phyloP scores from a whole-genome alignment of 2,329 filamentous ascomycete species.

The Penicillium sp. region DNA sequence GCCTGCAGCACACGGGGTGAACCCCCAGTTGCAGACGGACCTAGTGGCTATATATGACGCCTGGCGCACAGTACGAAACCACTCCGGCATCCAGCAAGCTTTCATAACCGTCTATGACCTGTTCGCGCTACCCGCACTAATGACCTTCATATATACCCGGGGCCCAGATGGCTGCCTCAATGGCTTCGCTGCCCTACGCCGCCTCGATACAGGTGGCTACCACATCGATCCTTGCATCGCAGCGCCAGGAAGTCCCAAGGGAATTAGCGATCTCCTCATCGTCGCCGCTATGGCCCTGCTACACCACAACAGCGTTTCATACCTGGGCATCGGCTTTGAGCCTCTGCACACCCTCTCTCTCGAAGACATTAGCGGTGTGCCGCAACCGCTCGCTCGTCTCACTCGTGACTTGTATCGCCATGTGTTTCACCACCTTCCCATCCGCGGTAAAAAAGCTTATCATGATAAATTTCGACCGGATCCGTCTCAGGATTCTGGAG shows the following conservation, averaged over 20 bases:
- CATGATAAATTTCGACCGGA: conserved; percentile 47
- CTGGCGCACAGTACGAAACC: conserved; percentile 44
- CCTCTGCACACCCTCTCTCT: conserved; percentile 33
- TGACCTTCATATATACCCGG: conserved; percentile 47
- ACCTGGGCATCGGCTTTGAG: conserved; percentile 47
- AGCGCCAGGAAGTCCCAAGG: conserved; percentile 38
- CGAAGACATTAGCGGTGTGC: conserved; percentile 38
- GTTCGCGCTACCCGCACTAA: conserved; percentile 42
- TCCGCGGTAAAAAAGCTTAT: conserved; percentile 46
- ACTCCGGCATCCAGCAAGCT: conserved; percentile 35
- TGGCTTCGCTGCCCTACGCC: conserved; percentile 46
- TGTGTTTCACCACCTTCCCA: conserved; percentile 38
- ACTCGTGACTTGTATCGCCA: conserved; percentile 37
- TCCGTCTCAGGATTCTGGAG: conserved; percentile 30
- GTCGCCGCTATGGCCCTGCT: conserved; percentile 45
- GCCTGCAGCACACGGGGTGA: conserved; percentile 33
- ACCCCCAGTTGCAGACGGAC: conserved; percentile 36
- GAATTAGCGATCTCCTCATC: conserved; percentile 46
- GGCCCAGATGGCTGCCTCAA: conserved; percentile 33
- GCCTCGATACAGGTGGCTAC: conserved; percentile 43
- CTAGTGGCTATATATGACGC: conserved; percentile 42
- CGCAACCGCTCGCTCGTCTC: conserved; percentile 27
- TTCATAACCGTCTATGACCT: conserved; percentile 49
- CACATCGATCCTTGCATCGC: conserved; percentile 48
- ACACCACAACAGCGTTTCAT: conserved; percentile 36